Base-by-base conservation (phyloP, 73 alveolate species). In the Paraurostyla sp. region DNA sequence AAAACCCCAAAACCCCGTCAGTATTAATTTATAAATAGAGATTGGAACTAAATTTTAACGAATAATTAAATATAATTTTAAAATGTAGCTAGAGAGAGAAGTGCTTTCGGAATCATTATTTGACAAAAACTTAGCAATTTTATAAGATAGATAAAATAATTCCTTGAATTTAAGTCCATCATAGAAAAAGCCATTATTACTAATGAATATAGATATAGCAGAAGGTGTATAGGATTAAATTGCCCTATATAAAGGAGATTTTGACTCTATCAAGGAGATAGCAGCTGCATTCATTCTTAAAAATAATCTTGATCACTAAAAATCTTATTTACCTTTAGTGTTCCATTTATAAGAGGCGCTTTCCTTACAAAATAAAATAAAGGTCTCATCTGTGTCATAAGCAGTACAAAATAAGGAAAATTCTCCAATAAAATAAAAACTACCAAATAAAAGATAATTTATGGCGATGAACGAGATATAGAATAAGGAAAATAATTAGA, bases 1-100 rank as follows among this genome's bases (percentile, higher is more conserved):
- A 52, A 52, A 52, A 52, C 69, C 69, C 69, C 69, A 52, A 52
- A 52, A 52, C 69, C 69, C 69, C 69, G 4, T n/a, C 13, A 52
- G 33, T n/a, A n/a, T 6, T n/a, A 52, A 52, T 52, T 52, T 52
- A 13, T 52, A 13, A 52, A n/a, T n/a, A n/a, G n/a, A n/a, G n/a
- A 4, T 9, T 52, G 69, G 33, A 52, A 52, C 35, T 6, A 13
- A 52, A 35, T 25, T 52, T 52, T 52, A 52, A 52, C 69, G 69
- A 52, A 52, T 52, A 52, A 52, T 52, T 52, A 52, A 52, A 52
- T 13, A 18, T 18, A 18, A 52, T 52, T 52, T 52, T 52, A 52
- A 52, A 52, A 52, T 52, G 69, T n/a, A 52, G 69, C 69, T 52
- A 13, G 69, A 52, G 9, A 52, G 33, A 52, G 69, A 52, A 52